Base-by-base conservation (phyloP, 2,329 filamentous ascomycete genomes). In the Aspergillus transmontanensis region DNA sequence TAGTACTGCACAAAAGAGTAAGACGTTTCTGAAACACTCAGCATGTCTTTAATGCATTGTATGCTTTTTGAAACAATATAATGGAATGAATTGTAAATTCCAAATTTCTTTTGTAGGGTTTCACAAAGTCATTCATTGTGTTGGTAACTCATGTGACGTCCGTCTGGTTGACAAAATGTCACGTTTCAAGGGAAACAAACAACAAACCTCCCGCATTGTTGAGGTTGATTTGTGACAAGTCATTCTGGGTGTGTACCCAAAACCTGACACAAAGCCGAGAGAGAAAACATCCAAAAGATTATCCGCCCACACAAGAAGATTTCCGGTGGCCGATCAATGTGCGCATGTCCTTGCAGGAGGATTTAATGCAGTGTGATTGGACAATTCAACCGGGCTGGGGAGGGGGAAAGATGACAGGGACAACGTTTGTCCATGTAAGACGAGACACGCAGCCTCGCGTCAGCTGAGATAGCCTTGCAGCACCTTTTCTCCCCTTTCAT, bases 391-490 rank as follows among this genome's bases (percentile, higher is more conserved):
- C 62, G 57, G 58, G 54, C 14, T 36, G 51, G 46, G 45, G 50
- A 21, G 28, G 50, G 50, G 50, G 4, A 34, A 53, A 32, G 26
- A 53, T 53, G 50, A 53, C 50, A 34, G 58, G 26, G 57, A 53
- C 57, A 56, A n/a, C 19, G n/a, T 55, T 57, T 21, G 58, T 36
- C 57, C 60, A 41, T 65, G 67, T 68, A 68, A 66, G 66, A 69
- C 66, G 64, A 64, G 57, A 65, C 61, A 66, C 61, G 67, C 67
- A 69, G 64, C 50, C 67, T 65, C 64, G 67, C 67, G 66, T 69
- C 63, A 68, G 63, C 66, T 65, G 67, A 60, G 63, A 59, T 50
- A 58, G 46, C 39, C 59, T 58, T 45, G 39, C 61, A 51, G 43
- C 48, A 62, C 57, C 23, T 50, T 28, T 50, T 30, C 36, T 41